Evolutionary conservation across 768 basidiomycete genomes (phyloP).

Genomic region (Tulasnella sp.): DNA sequence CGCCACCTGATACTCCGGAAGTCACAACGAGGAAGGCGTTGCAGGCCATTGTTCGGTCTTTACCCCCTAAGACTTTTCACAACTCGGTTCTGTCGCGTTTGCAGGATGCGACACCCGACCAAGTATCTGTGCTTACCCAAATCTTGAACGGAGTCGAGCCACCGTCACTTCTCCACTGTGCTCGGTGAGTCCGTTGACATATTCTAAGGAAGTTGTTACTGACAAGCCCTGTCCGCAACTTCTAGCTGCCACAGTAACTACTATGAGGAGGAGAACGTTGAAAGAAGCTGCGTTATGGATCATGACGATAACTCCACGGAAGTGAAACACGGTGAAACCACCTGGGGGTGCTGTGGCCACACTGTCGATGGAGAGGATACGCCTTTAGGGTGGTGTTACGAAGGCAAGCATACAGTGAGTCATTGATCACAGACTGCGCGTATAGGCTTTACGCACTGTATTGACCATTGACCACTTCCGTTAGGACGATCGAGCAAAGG

Average conservation of each 20-base stretch:
- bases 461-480: not conserved
- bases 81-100: not conserved
- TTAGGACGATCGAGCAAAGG: slow-evolving; percentile 7
- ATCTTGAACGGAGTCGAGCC: slow-evolving; percentile 3
- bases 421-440: no score
- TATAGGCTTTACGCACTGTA: not conserved
- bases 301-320: slow-evolving; percentile 13
- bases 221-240: no score
- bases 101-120: slow-evolving; percentile 3
- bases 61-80: slow-evolving; percentile 8
- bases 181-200: not conserved
- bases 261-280: slow-evolving; percentile 12
- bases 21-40: not conserved
- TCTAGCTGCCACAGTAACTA: slow-evolving; percentile 2
- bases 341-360: slow-evolving; percentile 14
- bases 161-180: slow-evolving; percentile 9
- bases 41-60: not conserved
- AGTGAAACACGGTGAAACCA: not conserved
- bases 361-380: slow-evolving; percentile 2
- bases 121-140: not conserved
- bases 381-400: slow-evolving; percentile 13
- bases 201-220: no score
- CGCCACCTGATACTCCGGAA: not conserved
- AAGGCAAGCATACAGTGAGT: slow-evolving; percentile 14
- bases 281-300: slow-evolving; percentile 11